These are phyloP conservation scores for Setaria viridis DNA, from an alignment of 202 grass and related monocot genomes.

Conservation along the genomic window DNA sequence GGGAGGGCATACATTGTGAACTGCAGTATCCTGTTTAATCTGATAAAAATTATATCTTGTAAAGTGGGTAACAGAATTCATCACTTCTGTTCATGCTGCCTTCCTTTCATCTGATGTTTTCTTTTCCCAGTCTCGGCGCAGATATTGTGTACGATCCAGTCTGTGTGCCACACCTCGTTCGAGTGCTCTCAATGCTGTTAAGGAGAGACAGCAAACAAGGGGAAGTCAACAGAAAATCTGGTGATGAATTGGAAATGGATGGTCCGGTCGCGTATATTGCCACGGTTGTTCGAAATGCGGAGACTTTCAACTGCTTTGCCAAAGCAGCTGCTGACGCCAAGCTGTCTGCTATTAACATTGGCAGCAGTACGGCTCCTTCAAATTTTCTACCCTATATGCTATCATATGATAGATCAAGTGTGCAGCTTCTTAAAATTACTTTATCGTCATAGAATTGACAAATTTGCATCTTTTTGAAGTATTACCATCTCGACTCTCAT, in stretches of 20 bases:
- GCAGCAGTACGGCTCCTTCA: conserved; percentile 38
- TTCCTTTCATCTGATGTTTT: conserved; percentile 12
- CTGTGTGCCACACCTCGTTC: conserved; percentile 72
- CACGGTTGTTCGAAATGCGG: conserved; percentile 70
- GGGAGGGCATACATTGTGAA: neutral
- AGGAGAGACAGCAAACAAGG: neutral
- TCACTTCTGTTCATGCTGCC: conserved; percentile 1
- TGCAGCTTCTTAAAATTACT: conserved; percentile 75
- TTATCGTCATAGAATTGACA: neutral
- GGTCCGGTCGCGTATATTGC: conserved; percentile 74
- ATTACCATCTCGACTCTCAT: neutral
- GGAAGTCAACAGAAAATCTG: neutral
- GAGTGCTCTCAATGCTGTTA: conserved; percentile 63
- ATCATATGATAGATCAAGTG: conserved; percentile 80
- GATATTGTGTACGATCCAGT: conserved; percentile 88
- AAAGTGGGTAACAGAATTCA: neutral
- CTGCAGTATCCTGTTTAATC: neutral
- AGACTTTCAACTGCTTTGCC: conserved; percentile 82
- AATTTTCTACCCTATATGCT: conserved; percentile 81
- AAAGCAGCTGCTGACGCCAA: conserved; percentile 54
- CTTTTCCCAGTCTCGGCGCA: conserved; percentile 72
- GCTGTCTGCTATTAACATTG: conserved; percentile 64
- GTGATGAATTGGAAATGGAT: conserved; percentile 28
- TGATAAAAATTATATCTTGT: conserved; percentile 4
- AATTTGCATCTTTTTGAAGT: neutral